phyloP scores from a whole-genome alignment of 1,139 yeast genomes.

The Kluyveromyces marxianus region DNA sequence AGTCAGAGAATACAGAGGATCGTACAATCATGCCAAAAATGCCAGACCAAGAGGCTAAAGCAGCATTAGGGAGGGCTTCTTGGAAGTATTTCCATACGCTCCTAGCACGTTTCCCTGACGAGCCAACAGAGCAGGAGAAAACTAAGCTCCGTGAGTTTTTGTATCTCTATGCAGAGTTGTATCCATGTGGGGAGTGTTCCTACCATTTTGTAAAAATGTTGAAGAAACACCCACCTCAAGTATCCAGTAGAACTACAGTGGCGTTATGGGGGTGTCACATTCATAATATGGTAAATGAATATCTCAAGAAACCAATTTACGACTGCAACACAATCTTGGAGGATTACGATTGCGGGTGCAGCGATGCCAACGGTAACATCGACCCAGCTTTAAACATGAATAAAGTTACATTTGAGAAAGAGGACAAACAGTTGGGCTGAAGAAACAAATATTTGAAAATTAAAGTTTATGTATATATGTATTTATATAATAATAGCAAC shows the following conservation, averaged over 20 bases:
- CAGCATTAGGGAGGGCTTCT: slow-evolving; percentile 65
- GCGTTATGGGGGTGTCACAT: slow-evolving; percentile 94
- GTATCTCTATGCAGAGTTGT: slow-evolving; percentile 63
- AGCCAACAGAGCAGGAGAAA: slow-evolving; percentile 58
- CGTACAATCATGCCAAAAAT: slow-evolving; percentile 67
- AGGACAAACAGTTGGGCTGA: slow-evolving; percentile 29
- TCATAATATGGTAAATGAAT: slow-evolving; percentile 80
- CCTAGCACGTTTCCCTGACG: slow-evolving; percentile 83
- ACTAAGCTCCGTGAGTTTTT: slow-evolving; percentile 50
- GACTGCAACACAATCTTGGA: slow-evolving; percentile 81
- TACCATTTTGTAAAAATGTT: slow-evolving; percentile 73
- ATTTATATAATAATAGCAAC: background rate
- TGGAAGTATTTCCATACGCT: slow-evolving; percentile 91
- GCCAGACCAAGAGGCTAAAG: slow-evolving; percentile 50
- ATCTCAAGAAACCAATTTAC: slow-evolving; percentile 61
- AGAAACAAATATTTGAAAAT: background rate
- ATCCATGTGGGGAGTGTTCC: slow-evolving; percentile 95
- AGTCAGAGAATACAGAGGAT: too few relatives aligned
- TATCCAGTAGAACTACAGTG: slow-evolving; percentile 67
- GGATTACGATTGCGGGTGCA: slow-evolving; percentile 96
- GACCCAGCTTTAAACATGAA: slow-evolving; percentile 19
- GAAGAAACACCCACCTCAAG: slow-evolving; percentile 75
- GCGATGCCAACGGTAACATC: slow-evolving; percentile 47
- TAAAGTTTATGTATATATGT: too few relatives aligned
- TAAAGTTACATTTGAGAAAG: slow-evolving; percentile 21